Conservation (phyloP, 208 protist genomes). For the Leishmania braziliensis region DNA sequence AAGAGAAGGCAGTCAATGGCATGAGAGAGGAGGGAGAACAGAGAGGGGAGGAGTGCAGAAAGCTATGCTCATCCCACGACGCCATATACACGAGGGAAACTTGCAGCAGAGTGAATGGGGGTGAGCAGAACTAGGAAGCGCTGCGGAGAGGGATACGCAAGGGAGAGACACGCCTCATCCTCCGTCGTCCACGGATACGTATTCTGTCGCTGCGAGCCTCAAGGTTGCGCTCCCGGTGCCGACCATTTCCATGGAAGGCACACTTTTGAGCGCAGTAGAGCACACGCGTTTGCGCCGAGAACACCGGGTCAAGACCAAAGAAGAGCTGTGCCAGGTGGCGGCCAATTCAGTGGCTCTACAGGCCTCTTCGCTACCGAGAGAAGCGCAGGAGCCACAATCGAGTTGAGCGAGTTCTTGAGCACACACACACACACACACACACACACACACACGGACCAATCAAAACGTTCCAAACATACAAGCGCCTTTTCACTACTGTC, state of each 20-base stretch:
- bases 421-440: neutral
- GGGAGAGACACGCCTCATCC: neutral
- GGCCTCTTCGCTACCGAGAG: neutral
- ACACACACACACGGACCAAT: neutral
- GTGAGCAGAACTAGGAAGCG: too few species aligned
- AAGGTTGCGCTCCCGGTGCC: neutral
- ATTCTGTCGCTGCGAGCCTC: neutral
- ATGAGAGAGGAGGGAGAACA: neutral
- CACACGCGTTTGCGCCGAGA: neutral
- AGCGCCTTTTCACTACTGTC: neutral
- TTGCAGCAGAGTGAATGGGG: neutral
- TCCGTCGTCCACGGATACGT: neutral
- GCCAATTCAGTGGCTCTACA: neutral
- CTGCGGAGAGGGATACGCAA: neutral
- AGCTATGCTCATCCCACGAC: neutral
- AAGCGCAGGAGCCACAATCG: neutral
- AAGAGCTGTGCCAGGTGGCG: neutral
- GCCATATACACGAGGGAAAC: neutral
- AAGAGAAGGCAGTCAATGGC: neutral
- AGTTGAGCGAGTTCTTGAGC: neutral
- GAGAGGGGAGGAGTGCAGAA: neutral
- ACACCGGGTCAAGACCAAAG: neutral
- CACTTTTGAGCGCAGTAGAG: neutral
- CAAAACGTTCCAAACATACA: neutral
- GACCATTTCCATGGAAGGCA: too few species aligned